Conservation (phyloP, 306 rosid genomes). For the Hippophae tibetana region DNA sequence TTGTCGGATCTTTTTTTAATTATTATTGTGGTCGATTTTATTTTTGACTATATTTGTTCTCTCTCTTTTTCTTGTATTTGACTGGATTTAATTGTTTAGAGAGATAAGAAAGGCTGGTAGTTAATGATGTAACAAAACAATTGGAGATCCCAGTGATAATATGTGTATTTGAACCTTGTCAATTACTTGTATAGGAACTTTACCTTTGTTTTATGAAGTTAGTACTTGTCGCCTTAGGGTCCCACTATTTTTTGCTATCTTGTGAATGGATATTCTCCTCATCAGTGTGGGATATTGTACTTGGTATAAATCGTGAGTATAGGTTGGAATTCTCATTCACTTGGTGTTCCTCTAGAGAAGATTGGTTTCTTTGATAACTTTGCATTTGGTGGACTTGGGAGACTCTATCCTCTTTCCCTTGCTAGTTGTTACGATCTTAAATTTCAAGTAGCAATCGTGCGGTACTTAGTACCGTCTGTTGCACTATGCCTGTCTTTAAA, state of each 20-base stretch:
- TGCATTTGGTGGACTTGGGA: conserved; percentile 6
- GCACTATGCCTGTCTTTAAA: too few species aligned
- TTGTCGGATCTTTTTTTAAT: not conserved
- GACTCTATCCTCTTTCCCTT: not conserved
- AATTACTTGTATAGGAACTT: not conserved
- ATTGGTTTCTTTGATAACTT: conserved; percentile 5
- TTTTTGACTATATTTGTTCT: not conserved
- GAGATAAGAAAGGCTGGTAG: conserved; percentile 17
- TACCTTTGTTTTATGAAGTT: conserved; percentile 13
- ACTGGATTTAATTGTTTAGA: conserved; percentile 16
- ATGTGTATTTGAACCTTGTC: conserved; percentile 2
- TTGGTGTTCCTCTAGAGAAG: conserved; percentile 8
- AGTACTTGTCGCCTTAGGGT: conserved; percentile 2
- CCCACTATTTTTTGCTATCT: conserved; percentile 7
- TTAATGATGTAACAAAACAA: conserved; percentile 4
- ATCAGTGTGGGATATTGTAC: conserved; percentile 1
- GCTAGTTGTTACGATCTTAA: not conserved
- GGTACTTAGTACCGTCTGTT: too few species aligned
- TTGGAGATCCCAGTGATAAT: conserved; percentile 30
- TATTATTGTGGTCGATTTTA: conserved; percentile 11
- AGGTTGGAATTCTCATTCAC: conserved; percentile 10
- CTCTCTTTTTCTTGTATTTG: not conserved
- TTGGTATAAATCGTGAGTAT: conserved; percentile 6
- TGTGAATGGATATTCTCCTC: not conserved
- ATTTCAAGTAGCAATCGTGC: too few species aligned